Evolutionary conservation across 2,329 filamentous ascomycete species (phyloP).

Genomic region (Paraphoma sp.): DNA sequence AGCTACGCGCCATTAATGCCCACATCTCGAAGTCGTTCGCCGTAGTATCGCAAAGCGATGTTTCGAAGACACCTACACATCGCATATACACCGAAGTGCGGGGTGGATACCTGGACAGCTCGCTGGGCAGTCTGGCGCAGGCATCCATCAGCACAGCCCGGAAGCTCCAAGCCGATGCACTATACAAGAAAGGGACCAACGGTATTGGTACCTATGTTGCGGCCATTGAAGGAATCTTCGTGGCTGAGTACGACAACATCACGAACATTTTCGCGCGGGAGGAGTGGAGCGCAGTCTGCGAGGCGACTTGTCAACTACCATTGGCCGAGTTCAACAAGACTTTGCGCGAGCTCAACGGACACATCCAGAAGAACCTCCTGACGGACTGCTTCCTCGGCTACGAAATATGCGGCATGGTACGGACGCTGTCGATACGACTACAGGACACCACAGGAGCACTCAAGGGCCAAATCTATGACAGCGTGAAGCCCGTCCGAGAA

Average conservation of each 20-base stretch:
- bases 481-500: conserved; percentile 86
- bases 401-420: conserved; percentile 91
- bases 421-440: conserved; percentile 76
- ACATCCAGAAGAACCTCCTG: conserved; percentile 83
- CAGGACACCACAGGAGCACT: conserved; percentile 85
- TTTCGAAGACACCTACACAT: conserved; percentile 71
- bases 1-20: conserved; percentile 78
- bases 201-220: conserved; percentile 89
- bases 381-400: conserved; percentile 96
- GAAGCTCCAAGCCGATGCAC: conserved; percentile 75
- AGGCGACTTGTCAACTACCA: conserved; percentile 77
- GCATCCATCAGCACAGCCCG: conserved; percentile 81
- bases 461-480: conserved; percentile 81
- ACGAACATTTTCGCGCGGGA: conserved; percentile 84
- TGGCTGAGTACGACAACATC: conserved; percentile 90
- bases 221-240: conserved; percentile 84
- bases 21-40: conserved; percentile 71
- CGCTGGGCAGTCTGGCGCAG: conserved; percentile 83
- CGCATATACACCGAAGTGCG: conserved; percentile 86
- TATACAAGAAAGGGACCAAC: conserved; percentile 88
- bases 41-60: conserved; percentile 53
- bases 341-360: conserved; percentile 83
- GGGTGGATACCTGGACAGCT: conserved; percentile 82
- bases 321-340: conserved; percentile 85
- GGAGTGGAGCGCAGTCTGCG: conserved; percentile 82